A percentile compares a stretch with the other conserved stretches of the same genome.
These are phyloP conservation scores for Gossypium lobatum DNA, from an alignment of 441 rosid genomes.

Conservation along the genomic window DNA sequence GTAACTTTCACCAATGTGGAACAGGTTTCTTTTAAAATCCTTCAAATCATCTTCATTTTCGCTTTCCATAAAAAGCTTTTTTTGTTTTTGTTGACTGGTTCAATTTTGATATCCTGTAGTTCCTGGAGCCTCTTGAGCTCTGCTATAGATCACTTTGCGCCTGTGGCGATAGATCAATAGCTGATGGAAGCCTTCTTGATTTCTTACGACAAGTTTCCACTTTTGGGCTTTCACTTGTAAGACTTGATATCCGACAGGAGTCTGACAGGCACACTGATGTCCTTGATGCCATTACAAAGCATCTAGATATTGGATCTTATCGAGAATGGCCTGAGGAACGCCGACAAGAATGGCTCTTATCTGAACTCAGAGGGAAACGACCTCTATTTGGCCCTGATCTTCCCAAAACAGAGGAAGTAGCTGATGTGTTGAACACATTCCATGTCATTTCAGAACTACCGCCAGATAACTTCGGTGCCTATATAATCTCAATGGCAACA, in stretches of 20 bases:
- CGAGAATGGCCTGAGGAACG: conserved; percentile 54
- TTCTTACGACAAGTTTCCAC: conserved; percentile 60
- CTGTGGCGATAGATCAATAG: conserved; percentile 51
- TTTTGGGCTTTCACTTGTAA: conserved; percentile 53
- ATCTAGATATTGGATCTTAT: conserved; percentile 51
- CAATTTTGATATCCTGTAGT: conserved; percentile 27
- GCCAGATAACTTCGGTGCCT: conserved; percentile 51
- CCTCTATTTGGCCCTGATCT: conserved; percentile 58
- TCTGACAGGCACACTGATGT: conserved; percentile 61
- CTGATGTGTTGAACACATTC: conserved; percentile 52
- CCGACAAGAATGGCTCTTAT: conserved; percentile 54
- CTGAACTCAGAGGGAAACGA: conserved; percentile 54
- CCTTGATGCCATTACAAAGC: conserved; percentile 48
- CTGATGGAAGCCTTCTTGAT: conserved; percentile 61
- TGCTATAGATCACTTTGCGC: conserved; percentile 54
- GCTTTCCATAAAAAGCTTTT: background rate
- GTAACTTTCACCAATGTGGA: conserved; percentile 42
- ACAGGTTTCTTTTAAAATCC: conserved; percentile 29
- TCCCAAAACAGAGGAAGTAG: conserved; percentile 53
- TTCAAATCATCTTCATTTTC: background rate
- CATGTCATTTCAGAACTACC: conserved; percentile 59
- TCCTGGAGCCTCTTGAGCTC: conserved; percentile 60
- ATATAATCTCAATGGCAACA: conserved; percentile 64
- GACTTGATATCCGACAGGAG: conserved; percentile 59
- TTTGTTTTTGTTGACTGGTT: background rate